Evolutionary conservation across 768 basidiomycete species (phyloP).

Genomic region (Mycena olivaceomarginata): DNA sequence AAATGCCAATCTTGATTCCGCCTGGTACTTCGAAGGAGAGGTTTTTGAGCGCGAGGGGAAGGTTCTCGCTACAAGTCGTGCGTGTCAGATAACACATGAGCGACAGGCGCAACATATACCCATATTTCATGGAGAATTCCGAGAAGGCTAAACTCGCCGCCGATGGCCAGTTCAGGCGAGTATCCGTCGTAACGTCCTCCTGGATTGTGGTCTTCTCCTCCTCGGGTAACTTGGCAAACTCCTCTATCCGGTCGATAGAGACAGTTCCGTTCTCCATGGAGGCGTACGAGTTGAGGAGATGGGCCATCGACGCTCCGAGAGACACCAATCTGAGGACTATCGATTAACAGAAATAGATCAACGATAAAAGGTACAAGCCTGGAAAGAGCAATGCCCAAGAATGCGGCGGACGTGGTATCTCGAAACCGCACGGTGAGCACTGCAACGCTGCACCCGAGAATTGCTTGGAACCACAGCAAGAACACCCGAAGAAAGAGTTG

Average conservation of each 20-base stretch:
- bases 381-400: slow-evolving; percentile 34
- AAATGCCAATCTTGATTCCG: slow-evolving; percentile 32
- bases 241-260: slow-evolving; percentile 34
- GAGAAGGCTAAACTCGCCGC: slow-evolving; percentile 16
- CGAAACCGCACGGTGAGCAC: slow-evolving; percentile 29
- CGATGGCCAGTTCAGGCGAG: slow-evolving; percentile 26
- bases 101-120: not conserved
- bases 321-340: slow-evolving; percentile 24
- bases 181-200: not conserved
- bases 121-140: slow-evolving; percentile 35
- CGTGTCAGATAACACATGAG: not conserved
- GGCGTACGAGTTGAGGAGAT: slow-evolving; percentile 21
- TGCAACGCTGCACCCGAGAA: slow-evolving; percentile 30
- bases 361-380: not conserved
- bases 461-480: slow-evolving; percentile 37
- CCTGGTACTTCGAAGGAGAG: slow-evolving; percentile 24
- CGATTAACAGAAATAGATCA: not conserved
- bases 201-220: slow-evolving; percentile 15
- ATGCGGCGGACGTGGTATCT: slow-evolving; percentile 26
- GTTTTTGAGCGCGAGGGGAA: slow-evolving; percentile 30
- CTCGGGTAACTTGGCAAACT: slow-evolving; percentile 30
- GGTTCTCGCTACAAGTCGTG: slow-evolving; percentile 8
- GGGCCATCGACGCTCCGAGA: slow-evolving; percentile 16
- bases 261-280: slow-evolving; percentile 32
- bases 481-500: slow-evolving; percentile 37